These are phyloP conservation scores for Beauveria varroae DNA, from an alignment of 2,329 filamentous ascomycete genomes.

Conservation along the genomic window DNA sequence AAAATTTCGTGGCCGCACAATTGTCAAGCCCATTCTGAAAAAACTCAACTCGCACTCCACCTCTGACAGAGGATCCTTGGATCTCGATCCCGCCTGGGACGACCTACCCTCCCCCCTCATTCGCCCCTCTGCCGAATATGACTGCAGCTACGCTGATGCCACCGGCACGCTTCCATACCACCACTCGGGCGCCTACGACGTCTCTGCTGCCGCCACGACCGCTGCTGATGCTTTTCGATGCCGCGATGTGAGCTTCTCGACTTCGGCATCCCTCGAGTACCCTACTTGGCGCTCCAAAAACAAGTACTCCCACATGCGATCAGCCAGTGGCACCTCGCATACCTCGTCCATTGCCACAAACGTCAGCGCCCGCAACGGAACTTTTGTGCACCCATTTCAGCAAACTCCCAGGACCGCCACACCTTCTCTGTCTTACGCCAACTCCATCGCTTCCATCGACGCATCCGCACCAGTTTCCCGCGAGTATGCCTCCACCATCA, in stretches of 20 bases:
- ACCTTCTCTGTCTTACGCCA: constrained; percentile 51
- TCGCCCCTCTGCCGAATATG: constrained; percentile 19
- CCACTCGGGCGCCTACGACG: constrained; percentile 12
- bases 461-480: constrained; percentile 29
- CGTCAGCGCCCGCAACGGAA: constrained; percentile 39
- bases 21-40: constrained; percentile 56
- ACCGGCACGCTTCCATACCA: no score
- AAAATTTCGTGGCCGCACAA: constrained; percentile 40
- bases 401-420: constrained; percentile 55
- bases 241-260: constrained; percentile 41
- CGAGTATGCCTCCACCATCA: constrained; percentile 50
- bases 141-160: constrained; percentile 14
- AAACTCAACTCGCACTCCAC: constrained; percentile 40
- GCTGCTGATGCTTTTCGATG: constrained; percentile 14
- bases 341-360: constrained; percentile 47
- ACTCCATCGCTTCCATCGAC: constrained; percentile 46
- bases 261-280: constrained; percentile 27
- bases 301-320: constrained; percentile 49
- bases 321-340: constrained; percentile 51
- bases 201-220: constrained; percentile 14
- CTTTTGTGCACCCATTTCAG: constrained; percentile 58
- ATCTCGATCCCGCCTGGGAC: constrained; percentile 53
- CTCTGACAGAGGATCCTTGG: constrained; percentile 56
- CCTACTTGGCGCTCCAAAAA: constrained; percentile 21
- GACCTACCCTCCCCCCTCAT: constrained; percentile 36